Base-by-base conservation (phyloP, 2,329 filamentous ascomycete genomes). In the Beauveria asiatica region DNA sequence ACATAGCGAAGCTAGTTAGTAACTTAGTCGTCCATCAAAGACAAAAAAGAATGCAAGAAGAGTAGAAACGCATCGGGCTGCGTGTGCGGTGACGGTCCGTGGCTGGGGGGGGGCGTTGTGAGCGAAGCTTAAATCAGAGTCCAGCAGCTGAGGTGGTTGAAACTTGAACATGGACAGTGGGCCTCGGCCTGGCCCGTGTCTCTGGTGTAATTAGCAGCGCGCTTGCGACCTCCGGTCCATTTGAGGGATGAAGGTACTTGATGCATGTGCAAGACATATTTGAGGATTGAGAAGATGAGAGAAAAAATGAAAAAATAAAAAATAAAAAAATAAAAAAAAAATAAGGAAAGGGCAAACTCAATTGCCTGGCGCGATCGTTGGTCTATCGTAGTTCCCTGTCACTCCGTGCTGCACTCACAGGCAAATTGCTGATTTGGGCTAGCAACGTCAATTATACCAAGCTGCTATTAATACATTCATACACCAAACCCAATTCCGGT, bases 91-190 rank as follows among this genome's bases (percentile, higher is more conserved):
- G 56, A 58, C 46, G 46, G 30, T 41, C 57, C 49, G 57, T 59
- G 49, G 49, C 57, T 44, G 57, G 49, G 45, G 57, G 49, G 45
- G 33, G 27, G 13, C n/a, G 21, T 9, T 37, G 33, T 37, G 44
- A 41, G 45, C 45, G 30, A 37, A 46, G 41, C 42, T 46, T 39
- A 25, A 25, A 46, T 27, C 2, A 23, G 23, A 19, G 45, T 13
- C 9, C 19, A 42, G 54, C 19, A 48, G 48, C 48, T 21, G 57
- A 59, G 57, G 49, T 59, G 57, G 57, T 59, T 59, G n/a, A n/a
- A n/a, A n/a, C n/a, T n/a, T n/a, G 57, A 59, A 59, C 49, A 37
- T 30, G 3, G 23, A 23, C 3, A 48, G 57, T 59, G 57, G 57
- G 49, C 49, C 55, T 39, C 57, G 49, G 39, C 27, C 23, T 37